A percentile compares a stretch with the other conserved stretches of the same genome.
Evolutionary conservation across 148 eudicot species (phyloP).

Genomic region (Camellia sinensis): DNA sequence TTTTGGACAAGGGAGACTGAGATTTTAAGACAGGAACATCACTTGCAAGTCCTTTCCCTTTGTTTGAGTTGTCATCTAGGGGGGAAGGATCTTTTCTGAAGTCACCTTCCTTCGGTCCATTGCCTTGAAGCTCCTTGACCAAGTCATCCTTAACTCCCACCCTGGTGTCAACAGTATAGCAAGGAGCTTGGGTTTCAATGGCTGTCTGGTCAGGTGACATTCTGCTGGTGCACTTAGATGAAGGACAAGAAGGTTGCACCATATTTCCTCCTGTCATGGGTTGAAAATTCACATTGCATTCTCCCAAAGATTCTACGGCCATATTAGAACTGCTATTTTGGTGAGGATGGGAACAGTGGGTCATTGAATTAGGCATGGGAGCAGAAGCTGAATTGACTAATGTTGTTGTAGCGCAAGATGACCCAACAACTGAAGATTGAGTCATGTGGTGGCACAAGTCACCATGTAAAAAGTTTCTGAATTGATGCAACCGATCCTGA

Average conservation of each 20-base stretch:
- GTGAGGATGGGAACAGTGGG: constrained; percentile 50
- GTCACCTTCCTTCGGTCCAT: constrained; percentile 26
- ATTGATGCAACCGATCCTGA: constrained; percentile 63
- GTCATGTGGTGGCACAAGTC: constrained; percentile 65
- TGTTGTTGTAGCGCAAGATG: constrained; percentile 79
- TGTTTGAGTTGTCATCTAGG: constrained; percentile 28
- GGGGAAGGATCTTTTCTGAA: constrained; percentile 30
- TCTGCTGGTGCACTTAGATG: constrained; percentile 27
- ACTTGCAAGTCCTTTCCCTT: constrained; percentile 26
- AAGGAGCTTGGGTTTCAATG: constrained; percentile 31
- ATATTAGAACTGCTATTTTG: constrained; percentile 25
- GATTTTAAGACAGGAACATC: constrained; percentile 35
- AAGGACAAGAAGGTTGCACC: constrained; percentile 35
- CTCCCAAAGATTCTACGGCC: constrained; percentile 33
- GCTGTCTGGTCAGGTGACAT: constrained; percentile 29
- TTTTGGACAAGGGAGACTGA: constrained; percentile 34
- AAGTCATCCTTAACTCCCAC: constrained; percentile 29
- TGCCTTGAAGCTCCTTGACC: constrained; percentile 23
- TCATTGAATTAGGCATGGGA: constrained; percentile 66
- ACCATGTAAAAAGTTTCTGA: constrained; percentile 61
- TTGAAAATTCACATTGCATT: constrained; percentile 27
- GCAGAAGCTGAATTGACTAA: constrained; percentile 70
- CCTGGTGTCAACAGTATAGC: constrained; percentile 27
- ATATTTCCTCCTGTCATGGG: constrained; percentile 25
- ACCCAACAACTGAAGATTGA: constrained; percentile 76